A percentile compares a stretch with the other conserved stretches of the same genome.
Conservation (phyloP, 2,329 filamentous ascomycete species). For the Colletotrichum camelliae region DNA sequence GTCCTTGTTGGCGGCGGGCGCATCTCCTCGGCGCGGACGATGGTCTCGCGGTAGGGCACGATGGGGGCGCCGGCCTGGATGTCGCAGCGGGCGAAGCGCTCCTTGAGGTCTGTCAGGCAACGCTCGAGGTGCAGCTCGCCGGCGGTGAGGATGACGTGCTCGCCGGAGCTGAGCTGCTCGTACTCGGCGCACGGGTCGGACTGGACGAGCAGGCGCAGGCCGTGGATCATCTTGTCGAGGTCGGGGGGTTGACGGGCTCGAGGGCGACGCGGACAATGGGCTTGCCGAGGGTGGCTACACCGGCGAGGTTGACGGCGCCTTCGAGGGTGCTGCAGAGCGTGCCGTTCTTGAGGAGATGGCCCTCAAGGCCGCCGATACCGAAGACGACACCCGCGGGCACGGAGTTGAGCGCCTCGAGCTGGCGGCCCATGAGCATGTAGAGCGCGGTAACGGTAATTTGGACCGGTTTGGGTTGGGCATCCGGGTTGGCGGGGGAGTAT, state of each 20-base stretch:
- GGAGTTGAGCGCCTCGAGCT: slow-evolving; percentile 79
- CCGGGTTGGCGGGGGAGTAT: slow-evolving; percentile 81
- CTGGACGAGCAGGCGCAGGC: slow-evolving; percentile 85
- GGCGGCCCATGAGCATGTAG: slow-evolving; percentile 95
- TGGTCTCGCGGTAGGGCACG: slow-evolving; percentile 94
- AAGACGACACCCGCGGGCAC: slow-evolving; percentile 96
- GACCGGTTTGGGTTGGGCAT: slow-evolving; percentile 74
- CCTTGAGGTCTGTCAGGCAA: slow-evolving; percentile 89
- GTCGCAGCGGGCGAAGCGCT: slow-evolving; percentile 92
- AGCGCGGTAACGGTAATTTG: slow-evolving; percentile 86
- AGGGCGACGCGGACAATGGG: slow-evolving; percentile 95
- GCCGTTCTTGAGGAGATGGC: slow-evolving; percentile 93
- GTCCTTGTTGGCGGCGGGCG: slow-evolving; percentile 82
- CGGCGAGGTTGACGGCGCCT: slow-evolving; percentile 89
- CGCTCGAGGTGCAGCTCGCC: slow-evolving; percentile 94
- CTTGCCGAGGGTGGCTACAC: slow-evolving; percentile 78
- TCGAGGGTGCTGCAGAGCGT: slow-evolving; percentile 89
- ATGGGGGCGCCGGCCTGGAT: slow-evolving; percentile 94
- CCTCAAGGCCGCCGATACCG: slow-evolving; percentile 90
- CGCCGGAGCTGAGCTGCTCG: slow-evolving; percentile 88
- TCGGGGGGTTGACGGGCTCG: slow-evolving; percentile 91
- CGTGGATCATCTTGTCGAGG: slow-evolving; percentile 92
- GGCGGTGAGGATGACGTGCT: slow-evolving; percentile 93
- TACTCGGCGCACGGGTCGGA: slow-evolving; percentile 97
- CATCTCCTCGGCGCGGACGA: slow-evolving; percentile 90